phyloP scores from a whole-genome alignment of 148 eudicot genomes.

The Vaccinium myrtillus region DNA sequence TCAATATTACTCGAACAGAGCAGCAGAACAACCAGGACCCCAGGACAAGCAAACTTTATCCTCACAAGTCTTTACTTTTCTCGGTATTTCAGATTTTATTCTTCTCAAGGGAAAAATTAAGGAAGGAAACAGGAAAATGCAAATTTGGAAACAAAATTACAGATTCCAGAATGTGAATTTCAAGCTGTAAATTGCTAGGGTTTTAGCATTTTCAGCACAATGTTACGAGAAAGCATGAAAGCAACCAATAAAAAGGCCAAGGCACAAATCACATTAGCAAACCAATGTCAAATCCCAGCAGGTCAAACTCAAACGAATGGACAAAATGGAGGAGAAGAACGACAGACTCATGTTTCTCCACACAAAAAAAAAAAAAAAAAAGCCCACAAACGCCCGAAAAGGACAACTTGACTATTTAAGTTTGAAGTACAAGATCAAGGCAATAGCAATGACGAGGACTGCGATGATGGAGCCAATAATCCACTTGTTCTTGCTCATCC shows the following conservation, averaged over 20 bases:
- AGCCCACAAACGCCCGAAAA: conserved; percentile 9
- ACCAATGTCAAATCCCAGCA: conserved; percentile 6
- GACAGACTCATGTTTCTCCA: background rate
- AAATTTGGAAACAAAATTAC: background rate
- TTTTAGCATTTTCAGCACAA: background rate
- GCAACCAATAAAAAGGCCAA: background rate
- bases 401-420: conserved; percentile 24
- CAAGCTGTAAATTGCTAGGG: background rate
- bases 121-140: background rate
- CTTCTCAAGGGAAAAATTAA: background rate
- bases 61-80: too few species aligned
- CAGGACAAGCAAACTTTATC: background rate
- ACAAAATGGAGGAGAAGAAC: background rate
- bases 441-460: conserved; percentile 39
- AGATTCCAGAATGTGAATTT: background rate
- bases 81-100: too few species aligned
- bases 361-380: background rate
- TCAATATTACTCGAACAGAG: background rate
- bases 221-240: background rate
- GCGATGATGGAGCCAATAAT: conserved; percentile 38
- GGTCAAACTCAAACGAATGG: background rate
- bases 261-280: conserved; percentile 9
- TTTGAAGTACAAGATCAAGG: conserved; percentile 47
- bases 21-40: background rate
- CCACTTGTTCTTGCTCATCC: conserved; percentile 57